Evolutionary conservation across 2,329 filamentous ascomycete species (phyloP), one percentile per base, ranked within the genome.

Genomic region (Fusarium sp.): DNA sequence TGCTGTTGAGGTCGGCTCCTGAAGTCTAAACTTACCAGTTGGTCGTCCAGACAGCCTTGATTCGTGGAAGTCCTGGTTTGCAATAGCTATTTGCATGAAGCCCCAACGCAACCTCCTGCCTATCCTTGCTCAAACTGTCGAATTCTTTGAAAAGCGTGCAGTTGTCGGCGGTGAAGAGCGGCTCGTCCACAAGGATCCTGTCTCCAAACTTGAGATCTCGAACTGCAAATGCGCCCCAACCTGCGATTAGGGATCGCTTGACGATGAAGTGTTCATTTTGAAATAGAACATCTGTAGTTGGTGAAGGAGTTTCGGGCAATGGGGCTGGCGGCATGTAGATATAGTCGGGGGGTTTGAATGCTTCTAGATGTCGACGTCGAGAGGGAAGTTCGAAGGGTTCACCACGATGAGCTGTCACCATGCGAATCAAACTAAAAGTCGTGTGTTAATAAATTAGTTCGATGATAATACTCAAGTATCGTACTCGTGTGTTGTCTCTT

Each of bases 211-310:
- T 65, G 13, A 88, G 77, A 9, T 80, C 74, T 8, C 70, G 72
- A 2, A 70, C 66, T 1, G 86, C 85, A 46, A 87, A 86, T 0
- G 79, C 81, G 1, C 86, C 86, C 43, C 81, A 79, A 2, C 85
- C 85, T 1, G 81, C 80, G 2, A 84, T 74, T 0, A 63, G 47
- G 0, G 84, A 86, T 12, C 70, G 71, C 5, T 75, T 78, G 8
- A 88, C 71, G 13, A 78, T 68, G 38, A 88, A 81, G 58, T 70
- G 79, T 0, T 76, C 72, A 60, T 85, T 86, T 23, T 74, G 52
- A 38, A 79, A 83, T n/a, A 74, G 50, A 10, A 62, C 47, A 3
- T 59, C 49, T 3, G 37, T 47, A 2, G 57, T 33, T 6, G n/a
- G 18, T 3, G 46, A 44, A 5, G 66, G 66, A 4, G 33, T 59